A percentile compares a stretch with the other conserved stretches of the same genome.
Conservation (phyloP, 2,329 filamentous ascomycete genomes). For the Thermothelomyces thermophilus region DNA sequence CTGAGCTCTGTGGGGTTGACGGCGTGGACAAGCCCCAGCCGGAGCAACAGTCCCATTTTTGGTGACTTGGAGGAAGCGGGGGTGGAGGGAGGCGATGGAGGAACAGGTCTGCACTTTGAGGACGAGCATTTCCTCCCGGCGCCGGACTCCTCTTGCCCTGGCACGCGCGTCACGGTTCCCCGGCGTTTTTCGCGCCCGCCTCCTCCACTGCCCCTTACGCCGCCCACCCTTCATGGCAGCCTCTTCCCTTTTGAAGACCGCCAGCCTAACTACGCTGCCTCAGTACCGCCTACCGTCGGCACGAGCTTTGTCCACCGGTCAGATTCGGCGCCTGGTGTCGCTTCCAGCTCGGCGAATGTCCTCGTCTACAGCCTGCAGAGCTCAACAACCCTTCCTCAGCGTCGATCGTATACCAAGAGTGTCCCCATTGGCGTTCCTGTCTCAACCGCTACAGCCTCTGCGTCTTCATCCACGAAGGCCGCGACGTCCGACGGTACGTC, state of each 20-base stretch:
- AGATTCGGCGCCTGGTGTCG: slow-evolving; percentile 42
- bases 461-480: slow-evolving; percentile 15
- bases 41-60: slow-evolving; percentile 4
- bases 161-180: slow-evolving; percentile 10
- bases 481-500: slow-evolving; percentile 4
- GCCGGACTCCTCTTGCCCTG: neutral
- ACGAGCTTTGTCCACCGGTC: slow-evolving; percentile 42
- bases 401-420: slow-evolving; percentile 22
- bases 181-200: slow-evolving; percentile 28
- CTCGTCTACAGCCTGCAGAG: slow-evolving; percentile 18
- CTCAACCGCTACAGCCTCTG: slow-evolving; percentile 6
- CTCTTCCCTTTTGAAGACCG: slow-evolving; percentile 40
- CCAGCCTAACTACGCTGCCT: slow-evolving; percentile 30
- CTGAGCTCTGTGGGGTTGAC: slow-evolving; percentile 5
- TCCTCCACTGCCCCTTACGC: slow-evolving; percentile 44
- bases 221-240: slow-evolving; percentile 38
- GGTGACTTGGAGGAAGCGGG: neutral
- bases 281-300: slow-evolving; percentile 32
- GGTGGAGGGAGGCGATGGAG: neutral
- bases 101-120: neutral
- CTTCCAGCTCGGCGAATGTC: slow-evolving; percentile 25
- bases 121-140: neutral
- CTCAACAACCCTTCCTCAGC: slow-evolving; percentile 10
- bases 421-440: slow-evolving; percentile 23
- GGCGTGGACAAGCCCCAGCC: slow-evolving; percentile 7